A percentile compares a stretch with the other conserved stretches of the same genome.
Conservation (phyloP, 345 rosid species). For the Isatis tinctoria region DNA sequence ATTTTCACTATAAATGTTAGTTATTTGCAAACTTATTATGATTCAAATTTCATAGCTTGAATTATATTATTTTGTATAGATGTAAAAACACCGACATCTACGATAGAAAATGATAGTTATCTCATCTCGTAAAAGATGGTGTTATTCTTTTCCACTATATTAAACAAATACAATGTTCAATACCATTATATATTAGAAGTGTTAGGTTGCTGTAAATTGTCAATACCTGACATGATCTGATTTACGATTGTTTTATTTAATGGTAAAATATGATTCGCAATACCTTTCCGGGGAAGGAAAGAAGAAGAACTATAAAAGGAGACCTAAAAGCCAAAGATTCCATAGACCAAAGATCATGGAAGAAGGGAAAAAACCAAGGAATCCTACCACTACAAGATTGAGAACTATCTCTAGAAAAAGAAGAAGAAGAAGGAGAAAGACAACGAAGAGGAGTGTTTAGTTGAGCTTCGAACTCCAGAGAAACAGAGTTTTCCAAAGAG, state of each 20-base stretch:
- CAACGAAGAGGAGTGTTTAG: background rate
- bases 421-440: background rate
- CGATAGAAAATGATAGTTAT: too few species aligned
- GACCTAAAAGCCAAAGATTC: background rate
- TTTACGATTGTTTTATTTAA: background rate
- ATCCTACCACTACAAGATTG: background rate
- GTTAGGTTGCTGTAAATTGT: too few species aligned
- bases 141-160: too few species aligned
- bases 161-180: too few species aligned
- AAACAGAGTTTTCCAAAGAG: background rate
- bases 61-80: too few species aligned
- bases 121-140: too few species aligned
- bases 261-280: background rate
- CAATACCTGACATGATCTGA: too few species aligned
- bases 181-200: too few species aligned
- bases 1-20: too few species aligned
- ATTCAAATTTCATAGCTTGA: background rate
- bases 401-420: background rate
- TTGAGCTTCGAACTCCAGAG: background rate
- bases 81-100: too few species aligned
- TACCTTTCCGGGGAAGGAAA: background rate
- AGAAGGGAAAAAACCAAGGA: background rate
- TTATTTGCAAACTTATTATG: background rate
- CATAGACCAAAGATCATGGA: constrained; percentile 16
- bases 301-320: background rate